Evolutionary conservation across 208 protist species (phyloP).

Genomic region (Leishmania martiniquensis): DNA sequence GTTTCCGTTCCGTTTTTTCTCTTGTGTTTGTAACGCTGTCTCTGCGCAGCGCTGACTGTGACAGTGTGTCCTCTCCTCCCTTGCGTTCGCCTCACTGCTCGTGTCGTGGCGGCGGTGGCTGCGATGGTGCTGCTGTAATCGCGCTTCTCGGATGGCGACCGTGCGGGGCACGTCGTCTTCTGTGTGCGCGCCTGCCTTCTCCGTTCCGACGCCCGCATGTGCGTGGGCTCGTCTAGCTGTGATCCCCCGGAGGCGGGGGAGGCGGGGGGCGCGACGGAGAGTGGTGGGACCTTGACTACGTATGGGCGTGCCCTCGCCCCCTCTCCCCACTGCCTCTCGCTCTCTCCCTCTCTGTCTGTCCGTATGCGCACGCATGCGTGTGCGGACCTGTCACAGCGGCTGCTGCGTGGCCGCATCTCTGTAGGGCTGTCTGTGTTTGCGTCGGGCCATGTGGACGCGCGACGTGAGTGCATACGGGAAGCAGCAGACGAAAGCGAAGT

Average conservation of each 20-base stretch:
- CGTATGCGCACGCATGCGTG: background rate
- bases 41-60: background rate
- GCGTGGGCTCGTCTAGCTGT: conserved; percentile 4
- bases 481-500: background rate
- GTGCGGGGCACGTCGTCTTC: too few relatives aligned
- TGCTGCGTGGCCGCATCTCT: background rate
- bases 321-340: background rate
- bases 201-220: background rate
- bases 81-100: background rate
- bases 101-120: background rate
- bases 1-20: background rate
- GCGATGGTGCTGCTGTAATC: background rate
- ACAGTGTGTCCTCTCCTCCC: background rate
- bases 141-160: too few relatives aligned
- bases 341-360: background rate
- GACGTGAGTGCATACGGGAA: background rate
- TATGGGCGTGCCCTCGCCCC: background rate
- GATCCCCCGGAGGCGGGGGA: background rate
- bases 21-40: background rate
- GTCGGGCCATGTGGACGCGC: background rate
- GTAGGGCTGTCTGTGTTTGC: background rate
- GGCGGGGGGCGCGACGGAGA: too few relatives aligned
- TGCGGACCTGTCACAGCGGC: background rate
- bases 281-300: background rate
- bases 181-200: background rate